These are phyloP conservation scores for Tritrichomonas foetus DNA, from an alignment of 208 protist genomes.

Conservation along the genomic window DNA sequence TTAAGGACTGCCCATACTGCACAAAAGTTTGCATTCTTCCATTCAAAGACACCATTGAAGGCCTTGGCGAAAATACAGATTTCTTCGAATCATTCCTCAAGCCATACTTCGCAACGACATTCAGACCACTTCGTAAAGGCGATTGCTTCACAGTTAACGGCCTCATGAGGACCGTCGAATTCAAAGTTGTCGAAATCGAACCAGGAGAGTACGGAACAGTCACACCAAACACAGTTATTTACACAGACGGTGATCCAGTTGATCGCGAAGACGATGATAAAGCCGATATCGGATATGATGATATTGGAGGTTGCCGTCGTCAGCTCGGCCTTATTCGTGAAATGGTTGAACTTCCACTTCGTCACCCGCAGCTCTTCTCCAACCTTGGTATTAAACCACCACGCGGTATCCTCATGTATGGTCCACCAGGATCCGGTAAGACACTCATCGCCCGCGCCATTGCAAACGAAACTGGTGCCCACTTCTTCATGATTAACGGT, in stretches of 20 bases:
- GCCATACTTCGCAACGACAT: constrained; percentile 98
- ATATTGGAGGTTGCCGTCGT: constrained; percentile 76
- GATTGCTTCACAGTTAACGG: constrained; percentile 91
- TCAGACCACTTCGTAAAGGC: constrained; percentile 95
- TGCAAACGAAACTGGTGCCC: constrained; percentile 99
- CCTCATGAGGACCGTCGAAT: constrained; percentile 97
- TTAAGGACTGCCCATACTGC: constrained; percentile 91
- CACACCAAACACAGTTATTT: constrained; percentile 95
- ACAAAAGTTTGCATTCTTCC: constrained; percentile 97
- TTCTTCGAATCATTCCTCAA: constrained; percentile 98
- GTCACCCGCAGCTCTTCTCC: constrained; percentile 94
- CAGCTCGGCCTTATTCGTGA: constrained; percentile 62
- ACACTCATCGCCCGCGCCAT: constrained; percentile 98
- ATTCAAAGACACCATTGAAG: constrained; percentile 98
- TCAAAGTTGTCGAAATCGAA: constrained; percentile 99
- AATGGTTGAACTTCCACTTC: constrained; percentile 97
- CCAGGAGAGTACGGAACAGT: constrained; percentile 66
- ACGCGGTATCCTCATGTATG: constrained; percentile 88
- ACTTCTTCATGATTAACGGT: constrained; percentile 99
- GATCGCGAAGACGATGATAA: constrained; percentile 94
- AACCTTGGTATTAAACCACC: constrained; percentile 92
- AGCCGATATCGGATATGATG: constrained; percentile 88
- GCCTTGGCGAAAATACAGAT: constrained; percentile 83
- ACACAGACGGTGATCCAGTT: constrained; percentile 98
- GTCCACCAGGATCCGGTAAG: constrained; percentile 97